Base-by-base conservation (phyloP, 257 asterid species). In the Nicotiana attenuata region DNA sequence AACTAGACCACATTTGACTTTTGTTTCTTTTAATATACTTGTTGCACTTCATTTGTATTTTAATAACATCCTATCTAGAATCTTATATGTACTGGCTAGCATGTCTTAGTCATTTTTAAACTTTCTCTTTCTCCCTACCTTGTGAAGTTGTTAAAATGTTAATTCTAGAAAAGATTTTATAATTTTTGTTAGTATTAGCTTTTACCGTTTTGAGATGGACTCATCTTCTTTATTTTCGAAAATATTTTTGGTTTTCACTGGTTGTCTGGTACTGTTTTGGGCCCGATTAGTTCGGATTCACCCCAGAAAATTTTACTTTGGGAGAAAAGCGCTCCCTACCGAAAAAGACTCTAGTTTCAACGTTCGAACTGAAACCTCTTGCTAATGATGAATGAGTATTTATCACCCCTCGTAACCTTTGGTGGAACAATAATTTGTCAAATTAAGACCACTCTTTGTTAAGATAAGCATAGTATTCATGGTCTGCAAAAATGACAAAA, bases 1-100 rank as follows among this genome's bases (percentile, higher is more conserved):
- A 80, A 86, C 61, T 68, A 68, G 64, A 76, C 83, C 66, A 38
- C 73, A 73, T 86, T 24, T 88, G 89, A 88, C 89, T 84, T 88
- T 81, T 75, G 71, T 75, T 19, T 22, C 38, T 5, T 76, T 87
- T 64, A 55, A 38, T 73, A 29, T 19, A 52, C 10, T 57, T 52
- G 28, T 7, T 50, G 26, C 16, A 50, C 38, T 14, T 52, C 29
- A 26, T 55, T 73, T 53, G 77, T 79, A 73, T 68, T 20, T 47
- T 69, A 50, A 3, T 63, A 60, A 65, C 63, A 52, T 65, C 56
- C 83, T 80, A 55, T 45, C 33, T 28, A 22, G 64, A 52, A 31
- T 53, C 76, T 19, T 41, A 41, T 84, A 82, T 41, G 68, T 84
- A 82, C 81, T 87, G 92, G 75, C 83, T 81, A 73, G 84, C 92